Evolutionary conservation across 768 basidiomycete species (phyloP).

Genomic region (Leccinum subgranulosum): DNA sequence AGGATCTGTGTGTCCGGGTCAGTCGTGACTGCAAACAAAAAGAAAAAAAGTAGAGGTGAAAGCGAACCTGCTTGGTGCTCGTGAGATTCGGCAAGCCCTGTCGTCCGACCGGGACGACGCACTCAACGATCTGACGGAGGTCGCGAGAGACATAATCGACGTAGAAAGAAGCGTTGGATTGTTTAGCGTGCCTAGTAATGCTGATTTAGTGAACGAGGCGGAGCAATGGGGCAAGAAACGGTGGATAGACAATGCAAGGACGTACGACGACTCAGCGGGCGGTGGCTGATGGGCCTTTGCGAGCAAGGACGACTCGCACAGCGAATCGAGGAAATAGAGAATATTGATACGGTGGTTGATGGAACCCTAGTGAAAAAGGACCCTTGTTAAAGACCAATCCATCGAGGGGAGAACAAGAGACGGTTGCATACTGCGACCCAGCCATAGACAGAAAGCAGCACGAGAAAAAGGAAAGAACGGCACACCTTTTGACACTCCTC

Average conservation of each 20-base stretch:
- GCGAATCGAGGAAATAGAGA: constrained; percentile 83
- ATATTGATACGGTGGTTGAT: constrained; percentile 93
- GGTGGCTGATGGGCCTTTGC: constrained; percentile 52
- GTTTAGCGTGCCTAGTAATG: constrained; percentile 23
- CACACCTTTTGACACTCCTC: constrained; percentile 87
- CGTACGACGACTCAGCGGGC: too few species aligned
- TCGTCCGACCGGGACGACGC: constrained; percentile 83
- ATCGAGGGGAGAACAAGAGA: too few species aligned
- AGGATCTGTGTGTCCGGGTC: constrained; percentile 45
- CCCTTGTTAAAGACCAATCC: not conserved
- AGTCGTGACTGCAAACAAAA: not conserved
- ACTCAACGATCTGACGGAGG: constrained; percentile 71
- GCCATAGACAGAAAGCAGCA: not conserved
- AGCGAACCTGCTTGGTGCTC: constrained; percentile 83
- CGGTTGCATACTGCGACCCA: not conserved
- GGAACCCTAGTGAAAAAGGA: constrained; percentile 52
- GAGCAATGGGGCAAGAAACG: not conserved
- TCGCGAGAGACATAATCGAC: constrained; percentile 78
- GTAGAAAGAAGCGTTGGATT: constrained; percentile 54
- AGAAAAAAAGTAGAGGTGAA: not conserved
- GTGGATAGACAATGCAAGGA: not conserved
- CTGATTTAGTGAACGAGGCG: not conserved
- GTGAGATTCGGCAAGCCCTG: constrained; percentile 85
- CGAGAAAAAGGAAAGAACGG: not conserved
- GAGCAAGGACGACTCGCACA: constrained; percentile 76